phyloP scores from a whole-genome alignment of 2,329 filamentous ascomycete species.

The Fusarium nygamai region DNA sequence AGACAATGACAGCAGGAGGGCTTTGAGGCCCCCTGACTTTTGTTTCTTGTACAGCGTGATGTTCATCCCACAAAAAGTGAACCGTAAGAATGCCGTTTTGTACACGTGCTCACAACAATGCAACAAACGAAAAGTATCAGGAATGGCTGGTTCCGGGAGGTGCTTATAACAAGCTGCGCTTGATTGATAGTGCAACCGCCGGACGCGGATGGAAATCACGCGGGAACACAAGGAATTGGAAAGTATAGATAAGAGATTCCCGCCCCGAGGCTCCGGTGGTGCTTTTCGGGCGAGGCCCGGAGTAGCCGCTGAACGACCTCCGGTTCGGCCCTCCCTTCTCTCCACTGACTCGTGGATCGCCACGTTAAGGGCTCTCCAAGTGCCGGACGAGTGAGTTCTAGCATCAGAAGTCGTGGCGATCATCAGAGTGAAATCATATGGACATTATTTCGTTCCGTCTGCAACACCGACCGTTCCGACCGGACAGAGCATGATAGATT shows the following conservation, averaged over 20 bases:
- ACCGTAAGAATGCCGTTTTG: neutral
- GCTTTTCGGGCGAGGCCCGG: slow-evolving; percentile 29
- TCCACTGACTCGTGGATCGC: slow-evolving; percentile 26
- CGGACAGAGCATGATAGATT: slow-evolving; percentile 6
- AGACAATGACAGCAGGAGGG: slow-evolving; percentile 24
- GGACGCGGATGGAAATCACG: slow-evolving; percentile 17
- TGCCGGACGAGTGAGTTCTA: slow-evolving; percentile 2
- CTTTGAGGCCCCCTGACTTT: slow-evolving; percentile 27
- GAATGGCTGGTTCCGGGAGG: slow-evolving; percentile 12
- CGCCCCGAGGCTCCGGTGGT: slow-evolving; percentile 18
- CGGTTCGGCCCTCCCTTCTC: slow-evolving; percentile 22
- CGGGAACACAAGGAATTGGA: neutral
- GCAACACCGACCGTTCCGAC: neutral
- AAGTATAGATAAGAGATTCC: slow-evolving; percentile 32
- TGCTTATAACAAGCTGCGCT: neutral
- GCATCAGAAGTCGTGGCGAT: neutral
- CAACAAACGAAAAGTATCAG: slow-evolving; percentile 2
- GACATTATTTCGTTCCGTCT: neutral
- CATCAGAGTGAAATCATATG: neutral
- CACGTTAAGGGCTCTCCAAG: neutral
- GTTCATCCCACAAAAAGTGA: neutral
- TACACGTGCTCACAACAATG: slow-evolving; percentile 21
- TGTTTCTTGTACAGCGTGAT: slow-evolving; percentile 17
- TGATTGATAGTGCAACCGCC: slow-evolving; percentile 17
- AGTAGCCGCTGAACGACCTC: slow-evolving; percentile 27